Conservation (phyloP, 108 stramenopile species). For the Aurantiochytrium sp. region DNA sequence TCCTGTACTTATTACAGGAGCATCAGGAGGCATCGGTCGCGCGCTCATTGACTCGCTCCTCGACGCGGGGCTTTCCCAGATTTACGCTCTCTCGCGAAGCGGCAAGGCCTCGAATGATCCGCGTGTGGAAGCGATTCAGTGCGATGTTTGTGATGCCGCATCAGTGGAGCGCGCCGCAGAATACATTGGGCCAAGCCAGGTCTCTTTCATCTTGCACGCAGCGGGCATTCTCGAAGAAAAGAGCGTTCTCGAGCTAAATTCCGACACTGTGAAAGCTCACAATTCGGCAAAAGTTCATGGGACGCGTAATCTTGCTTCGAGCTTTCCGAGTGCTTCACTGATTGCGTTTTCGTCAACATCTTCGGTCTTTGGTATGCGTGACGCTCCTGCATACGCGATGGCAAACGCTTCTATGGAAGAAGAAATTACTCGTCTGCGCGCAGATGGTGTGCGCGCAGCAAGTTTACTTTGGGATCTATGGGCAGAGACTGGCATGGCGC, state of each 20-base stretch:
- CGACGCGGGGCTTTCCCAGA: background rate
- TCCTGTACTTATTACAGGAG: background rate
- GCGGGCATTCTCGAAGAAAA: background rate
- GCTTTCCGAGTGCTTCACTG: background rate
- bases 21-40: background rate
- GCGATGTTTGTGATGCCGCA: background rate
- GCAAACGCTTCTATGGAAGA: background rate
- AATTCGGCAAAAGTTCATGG: background rate
- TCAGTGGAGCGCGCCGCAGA: background rate
- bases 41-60: background rate
- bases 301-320: background rate
- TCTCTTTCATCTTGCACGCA: background rate
- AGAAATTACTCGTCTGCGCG: background rate
- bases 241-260: background rate
- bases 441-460: background rate
- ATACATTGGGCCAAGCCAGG: background rate
- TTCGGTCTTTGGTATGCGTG: background rate
- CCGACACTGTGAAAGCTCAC: background rate
- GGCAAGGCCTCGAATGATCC: background rate
- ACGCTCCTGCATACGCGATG: background rate
- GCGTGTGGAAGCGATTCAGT: background rate
- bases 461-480: background rate
- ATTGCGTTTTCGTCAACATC: background rate
- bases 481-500: background rate
- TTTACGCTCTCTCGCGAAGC: background rate